Conservation (phyloP, 345 rosid species). For the Sisymbrium irio region DNA sequence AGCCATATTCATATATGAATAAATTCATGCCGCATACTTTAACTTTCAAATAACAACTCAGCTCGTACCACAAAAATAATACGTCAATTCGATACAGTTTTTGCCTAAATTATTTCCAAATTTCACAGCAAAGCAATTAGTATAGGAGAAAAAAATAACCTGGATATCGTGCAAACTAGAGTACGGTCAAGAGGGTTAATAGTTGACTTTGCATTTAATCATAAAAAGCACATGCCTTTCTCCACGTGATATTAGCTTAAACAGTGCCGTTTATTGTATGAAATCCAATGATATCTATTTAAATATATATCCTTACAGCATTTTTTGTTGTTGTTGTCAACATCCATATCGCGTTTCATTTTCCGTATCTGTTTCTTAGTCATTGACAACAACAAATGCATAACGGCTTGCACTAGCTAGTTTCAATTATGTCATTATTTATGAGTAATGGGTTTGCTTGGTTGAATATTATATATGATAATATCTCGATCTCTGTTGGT, state of each 20-base stretch:
- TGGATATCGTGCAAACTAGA: conserved; percentile 16
- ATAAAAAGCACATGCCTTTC: conserved; percentile 28
- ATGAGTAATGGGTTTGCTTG: background rate
- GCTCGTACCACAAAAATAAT: no score
- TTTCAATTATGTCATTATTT: background rate
- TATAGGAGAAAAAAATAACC: background rate
- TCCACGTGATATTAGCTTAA: conserved; percentile 36
- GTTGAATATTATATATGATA: no score
- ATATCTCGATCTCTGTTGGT: no score
- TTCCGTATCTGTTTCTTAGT: background rate
- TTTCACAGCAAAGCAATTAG: background rate
- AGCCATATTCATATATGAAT: no score
- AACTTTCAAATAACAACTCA: no score
- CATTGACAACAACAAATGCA: background rate
- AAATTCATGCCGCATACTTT: no score
- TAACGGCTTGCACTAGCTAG: background rate
- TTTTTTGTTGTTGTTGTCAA: background rate
- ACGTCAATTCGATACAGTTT: background rate
- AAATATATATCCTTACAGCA: background rate
- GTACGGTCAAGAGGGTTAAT: conserved; percentile 26
- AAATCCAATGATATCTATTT: conserved; percentile 1
- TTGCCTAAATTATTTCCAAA: background rate
- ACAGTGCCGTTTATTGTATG: conserved; percentile 26
- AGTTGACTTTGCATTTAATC: conserved; percentile 36
- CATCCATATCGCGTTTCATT: background rate